Conservation (phyloP, 1,284 basidiomycete genomes). For the Lignosus rhinocerotis region DNA sequence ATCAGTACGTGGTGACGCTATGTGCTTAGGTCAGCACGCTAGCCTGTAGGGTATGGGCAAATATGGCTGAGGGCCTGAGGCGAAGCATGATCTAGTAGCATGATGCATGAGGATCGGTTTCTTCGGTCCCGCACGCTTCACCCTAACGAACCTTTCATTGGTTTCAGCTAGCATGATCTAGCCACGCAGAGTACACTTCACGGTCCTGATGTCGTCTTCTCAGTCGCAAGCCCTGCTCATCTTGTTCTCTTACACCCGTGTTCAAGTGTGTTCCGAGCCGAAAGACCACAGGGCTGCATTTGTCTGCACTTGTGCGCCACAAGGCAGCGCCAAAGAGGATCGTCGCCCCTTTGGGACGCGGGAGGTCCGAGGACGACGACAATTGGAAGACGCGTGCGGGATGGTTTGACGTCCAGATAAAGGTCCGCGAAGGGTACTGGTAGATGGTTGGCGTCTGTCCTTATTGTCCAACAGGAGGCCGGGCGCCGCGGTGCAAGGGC, state of each 20-base stretch:
- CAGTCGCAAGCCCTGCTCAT: neutral
- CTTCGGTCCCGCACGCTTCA: no score
- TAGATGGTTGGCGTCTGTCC: conserved; percentile 9
- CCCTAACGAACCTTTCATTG: no score
- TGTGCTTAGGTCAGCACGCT: no score
- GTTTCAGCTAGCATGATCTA: neutral
- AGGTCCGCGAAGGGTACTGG: conserved; percentile 9
- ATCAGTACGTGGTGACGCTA: no score
- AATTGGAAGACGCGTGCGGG: neutral
- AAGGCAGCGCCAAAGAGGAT: conserved; percentile 5
- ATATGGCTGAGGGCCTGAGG: no score
- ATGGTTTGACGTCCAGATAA: conserved; percentile 2
- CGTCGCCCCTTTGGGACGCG: conserved; percentile 1
- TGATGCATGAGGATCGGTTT: no score
- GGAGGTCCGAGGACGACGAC: neutral
- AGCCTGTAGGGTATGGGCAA: no score
- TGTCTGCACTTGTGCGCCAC: neutral
- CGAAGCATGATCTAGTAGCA: no score
- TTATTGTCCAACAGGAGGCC: conserved; percentile 9
- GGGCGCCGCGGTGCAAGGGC: neutral
- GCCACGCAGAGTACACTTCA: neutral
- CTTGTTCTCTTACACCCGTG: neutral
- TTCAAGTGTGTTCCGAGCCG: neutral
- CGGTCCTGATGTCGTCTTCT: neutral
- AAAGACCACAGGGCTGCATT: neutral